phyloP scores from a whole-genome alignment of 305 asterid species.

The Fraxinus paxiana region DNA sequence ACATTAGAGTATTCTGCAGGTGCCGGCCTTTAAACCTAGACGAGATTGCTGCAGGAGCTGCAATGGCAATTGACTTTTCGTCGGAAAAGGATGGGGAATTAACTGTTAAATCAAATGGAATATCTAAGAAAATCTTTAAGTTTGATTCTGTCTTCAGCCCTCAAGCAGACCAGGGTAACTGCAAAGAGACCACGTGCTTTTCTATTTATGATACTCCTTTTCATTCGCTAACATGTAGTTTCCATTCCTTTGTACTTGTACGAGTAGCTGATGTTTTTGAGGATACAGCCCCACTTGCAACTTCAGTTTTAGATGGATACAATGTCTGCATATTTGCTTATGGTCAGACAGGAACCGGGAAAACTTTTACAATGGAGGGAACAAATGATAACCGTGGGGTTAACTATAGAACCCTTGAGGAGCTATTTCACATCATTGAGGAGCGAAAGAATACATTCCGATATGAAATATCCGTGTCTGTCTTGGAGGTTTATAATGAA shows the following conservation, averaged over 20 bases:
- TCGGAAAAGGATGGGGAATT: conserved; percentile 82
- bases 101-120: conserved; percentile 62
- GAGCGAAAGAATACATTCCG: conserved; percentile 60
- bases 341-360: conserved; percentile 97
- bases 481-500: conserved; percentile 91
- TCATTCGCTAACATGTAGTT: conserved; percentile 6
- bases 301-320: conserved; percentile 93
- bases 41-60: conserved; percentile 64
- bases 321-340: conserved; percentile 90
- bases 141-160: conserved; percentile 87
- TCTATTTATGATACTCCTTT: not conserved
- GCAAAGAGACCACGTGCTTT: not conserved
- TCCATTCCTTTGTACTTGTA: conserved; percentile 15
- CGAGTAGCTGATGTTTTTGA: conserved; percentile 73
- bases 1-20: conserved; percentile 92
- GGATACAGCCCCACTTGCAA: conserved; percentile 84
- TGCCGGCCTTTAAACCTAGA: conserved; percentile 82
- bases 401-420: conserved; percentile 82
- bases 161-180: conserved; percentile 70
- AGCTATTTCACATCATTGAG: conserved; percentile 65
- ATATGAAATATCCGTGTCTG: conserved; percentile 79
- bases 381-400: conserved; percentile 87
- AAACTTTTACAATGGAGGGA: conserved; percentile 97
- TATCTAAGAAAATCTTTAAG: conserved; percentile 58
- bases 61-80: conserved; percentile 70